Percentiles rank a stretch among this genome's conserved stretches.
These are phyloP conservation scores for Lactarius indigo DNA, from an alignment of 768 basidiomycete species.

Conservation along the genomic window DNA sequence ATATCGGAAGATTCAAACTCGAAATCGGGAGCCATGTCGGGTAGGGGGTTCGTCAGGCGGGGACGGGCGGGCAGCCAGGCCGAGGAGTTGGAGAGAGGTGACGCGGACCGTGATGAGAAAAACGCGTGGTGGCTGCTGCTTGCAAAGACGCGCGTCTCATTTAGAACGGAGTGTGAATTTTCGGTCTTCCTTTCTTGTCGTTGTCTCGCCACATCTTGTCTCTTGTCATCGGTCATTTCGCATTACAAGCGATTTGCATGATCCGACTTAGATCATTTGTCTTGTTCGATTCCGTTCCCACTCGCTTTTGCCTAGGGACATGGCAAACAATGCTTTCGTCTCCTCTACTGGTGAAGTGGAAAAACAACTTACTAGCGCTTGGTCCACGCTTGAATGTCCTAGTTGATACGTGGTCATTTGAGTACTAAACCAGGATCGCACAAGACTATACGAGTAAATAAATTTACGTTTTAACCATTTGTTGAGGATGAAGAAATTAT, in stretches of 20 bases:
- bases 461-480: neutral
- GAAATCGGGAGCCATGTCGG: conserved; percentile 48
- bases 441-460: conserved; percentile 20
- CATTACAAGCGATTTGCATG: neutral
- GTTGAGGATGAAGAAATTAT: conserved; percentile 11
- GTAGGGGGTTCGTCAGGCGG: conserved; percentile 26
- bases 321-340: conserved; percentile 69
- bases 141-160: conserved; percentile 1
- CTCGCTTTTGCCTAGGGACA: conserved; percentile 76
- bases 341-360: conserved; percentile 70
- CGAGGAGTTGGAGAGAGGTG: neutral
- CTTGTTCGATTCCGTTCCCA: conserved; percentile 39
- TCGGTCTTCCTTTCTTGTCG: no score
- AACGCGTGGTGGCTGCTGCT: conserved; percentile 12
- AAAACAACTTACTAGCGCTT: conserved; percentile 45
- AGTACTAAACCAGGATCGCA: conserved; percentile 73
- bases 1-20: conserved; percentile 61
- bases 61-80: conserved; percentile 25
- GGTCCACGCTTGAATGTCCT: conserved; percentile 78
- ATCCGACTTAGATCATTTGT: conserved; percentile 15
- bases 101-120: conserved; percentile 11
- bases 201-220: neutral
- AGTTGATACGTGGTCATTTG: conserved; percentile 54
- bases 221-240: neutral
- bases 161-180: conserved; percentile 15